These are phyloP conservation scores for Rubroshorea leprosula DNA, from an alignment of 345 rosid genomes.

Conservation along the genomic window DNA sequence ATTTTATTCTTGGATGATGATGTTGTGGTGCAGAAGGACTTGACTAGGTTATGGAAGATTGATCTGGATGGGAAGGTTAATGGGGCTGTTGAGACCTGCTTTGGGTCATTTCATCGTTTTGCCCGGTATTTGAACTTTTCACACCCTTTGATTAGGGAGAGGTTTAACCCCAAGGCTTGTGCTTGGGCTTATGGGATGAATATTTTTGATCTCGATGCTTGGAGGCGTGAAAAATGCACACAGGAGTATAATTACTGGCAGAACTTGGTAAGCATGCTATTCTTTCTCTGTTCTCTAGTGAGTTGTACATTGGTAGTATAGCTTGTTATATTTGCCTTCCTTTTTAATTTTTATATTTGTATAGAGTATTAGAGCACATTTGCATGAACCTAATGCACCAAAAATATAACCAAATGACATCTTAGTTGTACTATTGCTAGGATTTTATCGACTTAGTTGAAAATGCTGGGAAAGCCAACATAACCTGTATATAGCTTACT, in stretches of 20 bases:
- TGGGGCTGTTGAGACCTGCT: slow-evolving; percentile 92
- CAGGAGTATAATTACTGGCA: slow-evolving; percentile 62
- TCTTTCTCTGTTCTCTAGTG: not conserved
- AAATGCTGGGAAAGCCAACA: not conserved
- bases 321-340: not conserved
- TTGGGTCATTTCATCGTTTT: slow-evolving; percentile 86
- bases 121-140: slow-evolving; percentile 68
- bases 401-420: no score
- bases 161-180: slow-evolving; percentile 70
- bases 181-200: slow-evolving; percentile 98
- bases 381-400: no score
- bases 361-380: no score
- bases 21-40: slow-evolving; percentile 92
- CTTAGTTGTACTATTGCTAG: no score
- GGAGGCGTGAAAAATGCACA: slow-evolving; percentile 66
- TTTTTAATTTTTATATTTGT: no score
- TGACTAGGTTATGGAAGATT: slow-evolving; percentile 76
- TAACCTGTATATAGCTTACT: no score
- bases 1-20: slow-evolving; percentile 83
- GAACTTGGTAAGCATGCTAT: slow-evolving; percentile 41
- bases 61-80: slow-evolving; percentile 87
- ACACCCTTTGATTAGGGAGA: slow-evolving; percentile 64
- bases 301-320: not conserved
- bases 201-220: slow-evolving; percentile 81
- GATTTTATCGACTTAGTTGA: no score